Percentiles rank a stretch among this genome's conserved stretches.
These are phyloP conservation scores for Conoideocrella luteorostrata DNA, from an alignment of 2,329 filamentous ascomycete genomes.

Conservation along the genomic window DNA sequence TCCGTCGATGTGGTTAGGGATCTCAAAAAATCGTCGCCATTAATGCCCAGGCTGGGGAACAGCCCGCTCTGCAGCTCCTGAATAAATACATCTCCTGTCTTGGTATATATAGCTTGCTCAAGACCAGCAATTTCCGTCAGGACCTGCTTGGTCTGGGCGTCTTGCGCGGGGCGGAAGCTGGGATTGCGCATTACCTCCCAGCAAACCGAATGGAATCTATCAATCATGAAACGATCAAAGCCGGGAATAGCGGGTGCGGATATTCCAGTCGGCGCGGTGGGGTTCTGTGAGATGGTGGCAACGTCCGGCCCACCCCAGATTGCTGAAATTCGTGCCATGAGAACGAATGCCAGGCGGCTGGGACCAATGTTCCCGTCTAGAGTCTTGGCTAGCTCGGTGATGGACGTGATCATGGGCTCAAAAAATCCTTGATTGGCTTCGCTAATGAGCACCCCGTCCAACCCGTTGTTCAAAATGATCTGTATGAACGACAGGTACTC, in stretches of 20 bases:
- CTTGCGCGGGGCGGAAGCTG: constrained; percentile 68
- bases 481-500: constrained; percentile 95
- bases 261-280: constrained; percentile 42
- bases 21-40: constrained; percentile 53
- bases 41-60: constrained; percentile 58
- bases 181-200: constrained; percentile 82
- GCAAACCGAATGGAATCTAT: constrained; percentile 79
- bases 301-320: constrained; percentile 88
- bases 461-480: constrained; percentile 83
- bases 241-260: constrained; percentile 64
- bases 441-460: constrained; percentile 83
- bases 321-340: constrained; percentile 74
- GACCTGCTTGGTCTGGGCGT: constrained; percentile 84
- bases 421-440: constrained; percentile 86
- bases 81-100: constrained; percentile 79
- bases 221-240: constrained; percentile 86
- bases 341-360: constrained; percentile 68
- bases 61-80: constrained; percentile 58
- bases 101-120: constrained; percentile 84
- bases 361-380: constrained; percentile 56
- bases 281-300: constrained; percentile 48
- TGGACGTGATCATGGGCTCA: constrained; percentile 76
- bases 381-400: constrained; percentile 78
- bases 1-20: constrained; percentile 53
- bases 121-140: constrained; percentile 80